Evolutionary conservation across 2,329 filamentous ascomycete species (phyloP).

Genomic region (Torrubiellomyces zombiae): DNA sequence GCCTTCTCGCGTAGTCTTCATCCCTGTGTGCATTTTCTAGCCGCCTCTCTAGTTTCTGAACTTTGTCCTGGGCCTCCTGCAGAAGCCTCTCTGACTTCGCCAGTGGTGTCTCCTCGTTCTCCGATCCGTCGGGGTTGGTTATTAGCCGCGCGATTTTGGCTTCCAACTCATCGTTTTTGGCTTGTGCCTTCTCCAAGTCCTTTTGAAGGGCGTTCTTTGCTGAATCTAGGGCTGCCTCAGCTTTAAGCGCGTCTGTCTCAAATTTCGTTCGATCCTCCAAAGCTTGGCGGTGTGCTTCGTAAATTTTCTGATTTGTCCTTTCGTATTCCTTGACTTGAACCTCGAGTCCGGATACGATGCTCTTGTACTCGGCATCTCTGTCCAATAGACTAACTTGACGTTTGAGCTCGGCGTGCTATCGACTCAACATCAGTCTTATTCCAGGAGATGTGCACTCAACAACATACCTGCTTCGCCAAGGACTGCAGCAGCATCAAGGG

Average conservation of each 20-base stretch:
- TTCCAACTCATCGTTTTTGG: constrained; percentile 21
- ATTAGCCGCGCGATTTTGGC: constrained; percentile 14
- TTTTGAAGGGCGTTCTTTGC: constrained; percentile 11
- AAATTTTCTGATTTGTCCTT: constrained; percentile 25
- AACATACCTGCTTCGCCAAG: constrained; percentile 20
- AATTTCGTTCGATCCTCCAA: constrained; percentile 32
- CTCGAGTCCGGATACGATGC: constrained; percentile 26
- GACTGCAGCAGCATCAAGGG: constrained; percentile 19
- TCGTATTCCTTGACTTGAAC: constrained; percentile 27
- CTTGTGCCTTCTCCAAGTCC: constrained; percentile 20
- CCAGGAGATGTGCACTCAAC: too few relatives aligned
- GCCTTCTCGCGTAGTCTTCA: constrained; percentile 36
- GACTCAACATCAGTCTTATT: constrained; percentile 6
- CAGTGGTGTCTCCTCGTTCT: constrained; percentile 11
- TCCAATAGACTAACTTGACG: constrained; percentile 11
- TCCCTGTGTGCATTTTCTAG: constrained; percentile 27
- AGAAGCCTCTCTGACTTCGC: constrained; percentile 15
- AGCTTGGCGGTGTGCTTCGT: constrained; percentile 30
- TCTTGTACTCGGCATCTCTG: constrained; percentile 19
- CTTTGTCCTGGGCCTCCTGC: constrained; percentile 19
- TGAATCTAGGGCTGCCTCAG: constrained; percentile 14
- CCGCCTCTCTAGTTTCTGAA: constrained; percentile 23
- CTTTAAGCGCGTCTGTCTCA: constrained; percentile 27
- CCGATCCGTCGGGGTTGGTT: constrained; percentile 7
- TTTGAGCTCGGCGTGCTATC: constrained; percentile 15